phyloP scores from a whole-genome alignment of 805 yeast genomes.

The Suhomyces tanzawaensis region DNA sequence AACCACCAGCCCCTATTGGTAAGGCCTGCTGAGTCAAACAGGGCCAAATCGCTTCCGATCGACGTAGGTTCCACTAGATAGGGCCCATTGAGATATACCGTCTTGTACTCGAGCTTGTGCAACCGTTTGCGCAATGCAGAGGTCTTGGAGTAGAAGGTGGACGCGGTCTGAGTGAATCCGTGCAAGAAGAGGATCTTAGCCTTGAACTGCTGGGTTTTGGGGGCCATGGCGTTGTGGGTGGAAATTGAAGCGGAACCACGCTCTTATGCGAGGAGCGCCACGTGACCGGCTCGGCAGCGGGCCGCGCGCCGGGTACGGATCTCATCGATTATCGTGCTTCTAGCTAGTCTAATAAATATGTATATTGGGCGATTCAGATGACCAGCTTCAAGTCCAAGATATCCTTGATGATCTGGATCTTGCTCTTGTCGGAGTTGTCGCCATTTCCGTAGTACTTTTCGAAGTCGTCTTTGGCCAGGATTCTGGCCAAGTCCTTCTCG shows the following conservation, averaged over 20 bases:
- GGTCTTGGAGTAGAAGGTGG: constrained; percentile 81
- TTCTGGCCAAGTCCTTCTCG: constrained; percentile 47
- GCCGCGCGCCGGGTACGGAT: too few relatives aligned
- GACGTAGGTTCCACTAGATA: constrained; percentile 18
- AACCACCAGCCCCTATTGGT: constrained; percentile 75
- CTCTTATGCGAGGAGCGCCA: too few relatives aligned
- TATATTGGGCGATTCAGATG: not conserved
- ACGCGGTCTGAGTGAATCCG: constrained; percentile 85
- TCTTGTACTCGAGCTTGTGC: constrained; percentile 61
- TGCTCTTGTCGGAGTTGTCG: constrained; percentile 24
- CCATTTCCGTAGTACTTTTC: constrained; percentile 33
- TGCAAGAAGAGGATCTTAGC: constrained; percentile 79
- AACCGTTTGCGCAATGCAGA: constrained; percentile 83
- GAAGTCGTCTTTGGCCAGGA: constrained; percentile 28
- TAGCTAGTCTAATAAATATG: not conserved
- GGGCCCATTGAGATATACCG: constrained; percentile 82
- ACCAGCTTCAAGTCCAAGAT: constrained; percentile 47
- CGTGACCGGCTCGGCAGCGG: too few relatives aligned
- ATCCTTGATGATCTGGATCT: constrained; percentile 52
- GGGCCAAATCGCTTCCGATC: constrained; percentile 31
- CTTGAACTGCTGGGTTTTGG: constrained; percentile 13
- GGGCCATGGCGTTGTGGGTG: constrained; percentile 1
- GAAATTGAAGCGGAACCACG: too few relatives aligned
- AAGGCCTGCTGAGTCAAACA: constrained; percentile 42
- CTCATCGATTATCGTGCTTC: too few relatives aligned